A percentile compares a stretch with the other conserved stretches of the same genome.
Evolutionary conservation across 2,329 filamentous ascomycete genomes (phyloP).

Genomic region (Aureobasidium lini): DNA sequence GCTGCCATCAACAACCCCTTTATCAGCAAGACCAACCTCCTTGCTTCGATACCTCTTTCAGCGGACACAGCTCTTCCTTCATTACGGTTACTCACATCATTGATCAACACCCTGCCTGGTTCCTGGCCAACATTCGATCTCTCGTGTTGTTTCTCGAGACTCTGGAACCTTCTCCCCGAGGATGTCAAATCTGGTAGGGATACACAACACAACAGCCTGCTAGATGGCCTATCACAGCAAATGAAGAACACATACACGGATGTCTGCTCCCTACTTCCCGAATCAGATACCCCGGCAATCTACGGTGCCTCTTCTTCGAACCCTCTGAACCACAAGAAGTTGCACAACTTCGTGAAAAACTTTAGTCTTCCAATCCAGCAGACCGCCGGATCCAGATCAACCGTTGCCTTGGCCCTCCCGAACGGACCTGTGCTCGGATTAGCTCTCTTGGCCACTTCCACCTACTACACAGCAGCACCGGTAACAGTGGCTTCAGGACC

Average conservation of each 20-base stretch:
- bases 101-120: constrained; percentile 20
- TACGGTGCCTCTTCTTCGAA: constrained; percentile 24
- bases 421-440: constrained; percentile 49
- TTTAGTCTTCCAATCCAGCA: constrained; percentile 23
- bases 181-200: constrained; percentile 25
- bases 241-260: constrained; percentile 24
- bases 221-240: constrained; percentile 20
- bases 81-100: constrained; percentile 21
- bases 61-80: constrained; percentile 20
- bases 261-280: constrained; percentile 23
- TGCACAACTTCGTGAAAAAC: constrained; percentile 21
- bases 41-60: constrained; percentile 13
- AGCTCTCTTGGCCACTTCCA: constrained; percentile 42
- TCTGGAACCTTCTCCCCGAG: constrained; percentile 34
- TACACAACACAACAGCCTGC: constrained; percentile 15
- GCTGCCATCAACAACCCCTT: not conserved
- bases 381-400: constrained; percentile 29
- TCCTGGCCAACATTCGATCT: constrained; percentile 26
- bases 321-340: constrained; percentile 21
- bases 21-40: not conserved
- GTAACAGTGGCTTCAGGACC: constrained; percentile 41
- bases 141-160: constrained; percentile 28
- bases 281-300: constrained; percentile 21
- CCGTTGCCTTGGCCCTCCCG: constrained; percentile 45
- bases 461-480: constrained; percentile 46